Percentiles rank a stretch among this genome's conserved stretches.
Conservation (phyloP, 108 stramenopile genomes). For the Seminavis robusta region DNA sequence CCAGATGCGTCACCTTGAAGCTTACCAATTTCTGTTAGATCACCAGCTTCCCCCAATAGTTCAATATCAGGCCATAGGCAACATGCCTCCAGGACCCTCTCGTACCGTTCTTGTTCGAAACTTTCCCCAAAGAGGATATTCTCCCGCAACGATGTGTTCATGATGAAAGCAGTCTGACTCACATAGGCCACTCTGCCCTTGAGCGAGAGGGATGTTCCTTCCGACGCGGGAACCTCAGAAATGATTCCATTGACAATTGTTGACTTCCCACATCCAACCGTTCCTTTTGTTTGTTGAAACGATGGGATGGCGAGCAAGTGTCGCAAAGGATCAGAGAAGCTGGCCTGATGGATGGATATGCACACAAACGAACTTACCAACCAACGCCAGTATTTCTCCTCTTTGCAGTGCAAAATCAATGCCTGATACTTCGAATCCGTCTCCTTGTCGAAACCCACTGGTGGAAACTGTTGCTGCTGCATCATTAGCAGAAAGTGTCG, state of each 20-base stretch:
- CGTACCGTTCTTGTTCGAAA: slow-evolving; percentile 73
- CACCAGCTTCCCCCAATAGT: slow-evolving; percentile 53
- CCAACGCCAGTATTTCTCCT: slow-evolving; percentile 61
- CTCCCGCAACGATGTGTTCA: slow-evolving; percentile 89
- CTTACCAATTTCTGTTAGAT: slow-evolving; percentile 89
- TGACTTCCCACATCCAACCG: slow-evolving; percentile 87
- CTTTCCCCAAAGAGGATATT: slow-evolving; percentile 93
- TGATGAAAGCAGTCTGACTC: slow-evolving; percentile 90
- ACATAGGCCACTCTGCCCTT: slow-evolving; percentile 82
- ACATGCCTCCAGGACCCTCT: slow-evolving; percentile 81
- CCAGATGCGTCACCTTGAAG: too few relatives aligned
- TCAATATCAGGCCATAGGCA: slow-evolving; percentile 66
- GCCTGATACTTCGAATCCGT: slow-evolving; percentile 36
- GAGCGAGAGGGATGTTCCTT: slow-evolving; percentile 10
- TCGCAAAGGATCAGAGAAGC: neutral
- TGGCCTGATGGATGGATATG: too few relatives aligned
- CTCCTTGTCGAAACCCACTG: too few relatives aligned
- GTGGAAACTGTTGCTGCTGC: too few relatives aligned
- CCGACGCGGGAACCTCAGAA: slow-evolving; percentile 61
- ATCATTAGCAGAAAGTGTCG: too few relatives aligned
- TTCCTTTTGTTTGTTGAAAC: too few relatives aligned
- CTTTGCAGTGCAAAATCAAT: slow-evolving; percentile 42
- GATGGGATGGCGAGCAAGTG: slow-evolving; percentile 8
- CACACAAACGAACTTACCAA: too few relatives aligned
- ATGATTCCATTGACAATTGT: slow-evolving; percentile 76